Percentiles rank a stretch among this genome's conserved stretches.
phyloP scores from a whole-genome alignment of 1,284 basidiomycete genomes.

The Coniferiporia sulphurascens region DNA sequence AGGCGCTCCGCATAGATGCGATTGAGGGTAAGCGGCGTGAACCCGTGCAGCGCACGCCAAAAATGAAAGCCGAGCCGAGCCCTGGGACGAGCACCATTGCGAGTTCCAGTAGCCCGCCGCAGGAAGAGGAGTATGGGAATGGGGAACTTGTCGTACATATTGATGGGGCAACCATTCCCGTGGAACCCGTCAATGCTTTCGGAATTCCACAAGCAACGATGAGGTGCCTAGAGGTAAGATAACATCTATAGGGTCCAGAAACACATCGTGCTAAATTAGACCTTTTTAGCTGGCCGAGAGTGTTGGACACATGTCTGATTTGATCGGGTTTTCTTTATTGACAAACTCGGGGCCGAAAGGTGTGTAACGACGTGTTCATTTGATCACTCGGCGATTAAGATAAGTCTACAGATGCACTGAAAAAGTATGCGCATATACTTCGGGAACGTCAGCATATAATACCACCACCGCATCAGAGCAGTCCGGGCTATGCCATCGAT shows the following conservation, averaged over 20 bases:
- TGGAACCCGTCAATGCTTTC: slow-evolving; percentile 78
- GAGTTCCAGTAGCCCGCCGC: slow-evolving; percentile 7
- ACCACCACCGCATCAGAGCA: slow-evolving; percentile 1
- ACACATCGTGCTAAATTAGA: not conserved
- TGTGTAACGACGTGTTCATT: slow-evolving; percentile 30
- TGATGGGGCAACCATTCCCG: slow-evolving; percentile 58
- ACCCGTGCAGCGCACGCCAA: slow-evolving; percentile 38
- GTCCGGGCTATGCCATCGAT: slow-evolving; percentile 1
- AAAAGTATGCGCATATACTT: slow-evolving; percentile 40
- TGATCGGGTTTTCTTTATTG: slow-evolving; percentile 60
- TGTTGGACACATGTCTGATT: slow-evolving; percentile 67
- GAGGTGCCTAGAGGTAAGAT: slow-evolving; percentile 70
- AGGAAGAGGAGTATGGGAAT: slow-evolving; percentile 27
- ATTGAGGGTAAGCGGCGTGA: slow-evolving; percentile 47
- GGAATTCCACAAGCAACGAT: slow-evolving; percentile 81
- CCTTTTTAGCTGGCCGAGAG: slow-evolving; percentile 62
- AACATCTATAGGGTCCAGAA: slow-evolving; percentile 13
- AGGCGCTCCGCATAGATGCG: slow-evolving; percentile 56
- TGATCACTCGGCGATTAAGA: not conserved
- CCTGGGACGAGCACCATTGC: slow-evolving; percentile 18
- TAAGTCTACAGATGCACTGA: slow-evolving; percentile 35
- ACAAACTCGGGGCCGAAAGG: slow-evolving; percentile 55
- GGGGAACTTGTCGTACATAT: slow-evolving; percentile 53
- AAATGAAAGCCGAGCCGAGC: slow-evolving; percentile 27
- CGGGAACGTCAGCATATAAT: slow-evolving; percentile 33